phyloP scores from a whole-genome alignment of 805 yeast genomes.

The Yarrowia porcina region DNA sequence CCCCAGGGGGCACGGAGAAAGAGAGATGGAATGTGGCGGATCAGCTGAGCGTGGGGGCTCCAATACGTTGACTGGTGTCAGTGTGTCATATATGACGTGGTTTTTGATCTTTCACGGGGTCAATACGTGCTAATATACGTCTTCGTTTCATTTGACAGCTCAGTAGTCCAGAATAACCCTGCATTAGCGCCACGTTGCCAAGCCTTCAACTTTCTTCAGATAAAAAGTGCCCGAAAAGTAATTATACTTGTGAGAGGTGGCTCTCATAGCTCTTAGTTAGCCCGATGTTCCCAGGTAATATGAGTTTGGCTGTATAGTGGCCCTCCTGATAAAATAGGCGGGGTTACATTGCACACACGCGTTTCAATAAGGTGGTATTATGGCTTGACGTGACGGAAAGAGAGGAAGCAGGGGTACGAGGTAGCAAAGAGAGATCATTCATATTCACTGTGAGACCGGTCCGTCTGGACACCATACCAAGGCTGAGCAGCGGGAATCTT shows the following conservation, averaged over 20 bases:
- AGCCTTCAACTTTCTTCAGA: neutral
- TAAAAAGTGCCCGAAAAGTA: too few relatives aligned
- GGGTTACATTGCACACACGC: neutral
- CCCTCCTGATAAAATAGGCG: neutral
- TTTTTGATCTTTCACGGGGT: neutral
- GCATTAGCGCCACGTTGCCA: conserved; percentile 15
- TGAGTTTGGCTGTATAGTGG: neutral
- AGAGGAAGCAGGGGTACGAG: neutral
- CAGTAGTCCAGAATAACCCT: conserved; percentile 4
- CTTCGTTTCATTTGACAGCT: neutral
- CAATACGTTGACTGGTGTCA: neutral
- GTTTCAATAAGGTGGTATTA: neutral
- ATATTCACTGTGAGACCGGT: too few relatives aligned
- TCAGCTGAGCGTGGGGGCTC: neutral
- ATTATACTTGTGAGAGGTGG: too few relatives aligned
- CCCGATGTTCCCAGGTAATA: too few relatives aligned
- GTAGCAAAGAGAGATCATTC: too few relatives aligned
- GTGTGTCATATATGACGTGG: neutral
- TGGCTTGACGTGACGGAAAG: neutral
- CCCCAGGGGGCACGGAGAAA: neutral
- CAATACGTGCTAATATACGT: neutral
- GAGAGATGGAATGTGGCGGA: neutral
- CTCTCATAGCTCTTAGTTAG: too few relatives aligned
- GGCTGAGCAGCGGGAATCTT: neutral
- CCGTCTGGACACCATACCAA: neutral